Percentiles rank a stretch among this genome's conserved stretches.
phyloP scores from a whole-genome alignment of 495 filamentous ascomycete genomes.

The Talaromyces trachyspermus region DNA sequence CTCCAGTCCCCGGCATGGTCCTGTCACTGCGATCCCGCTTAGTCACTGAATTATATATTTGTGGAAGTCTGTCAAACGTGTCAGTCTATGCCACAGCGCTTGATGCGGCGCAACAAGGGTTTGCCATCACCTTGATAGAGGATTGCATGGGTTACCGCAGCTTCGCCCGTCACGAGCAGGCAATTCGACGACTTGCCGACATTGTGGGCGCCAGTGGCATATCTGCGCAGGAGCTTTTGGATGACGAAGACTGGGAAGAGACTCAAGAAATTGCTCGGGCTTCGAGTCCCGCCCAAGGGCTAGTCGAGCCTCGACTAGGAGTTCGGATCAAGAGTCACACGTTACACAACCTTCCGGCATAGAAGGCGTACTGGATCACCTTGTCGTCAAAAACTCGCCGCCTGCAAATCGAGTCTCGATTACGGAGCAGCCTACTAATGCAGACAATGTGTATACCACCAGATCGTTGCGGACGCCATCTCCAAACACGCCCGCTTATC shows the following conservation, averaged over 20 bases:
- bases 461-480: no score
- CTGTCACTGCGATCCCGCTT: slow-evolving; percentile 65
- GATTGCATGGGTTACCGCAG: slow-evolving; percentile 85
- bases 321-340: not conserved
- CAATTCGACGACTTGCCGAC: slow-evolving; percentile 67
- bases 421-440: not conserved
- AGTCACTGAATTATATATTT: slow-evolving; percentile 87
- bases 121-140: slow-evolving; percentile 74
- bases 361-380: slow-evolving; percentile 31
- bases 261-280: slow-evolving; percentile 33
- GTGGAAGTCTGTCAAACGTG: slow-evolving; percentile 80
- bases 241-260: slow-evolving; percentile 42
- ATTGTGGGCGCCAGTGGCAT: slow-evolving; percentile 65
- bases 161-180: slow-evolving; percentile 62
- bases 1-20: slow-evolving; percentile 67
- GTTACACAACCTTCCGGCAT: slow-evolving; percentile 21
- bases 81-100: slow-evolving; percentile 89
- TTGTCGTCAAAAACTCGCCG: slow-evolving; percentile 14
- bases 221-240: slow-evolving; percentile 50
- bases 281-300: slow-evolving; percentile 12
- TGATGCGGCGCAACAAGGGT: slow-evolving; percentile 81
- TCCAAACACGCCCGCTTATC: not conserved
- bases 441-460: no score
- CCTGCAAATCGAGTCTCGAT: not conserved
- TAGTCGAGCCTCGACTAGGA: slow-evolving; percentile 7